A percentile compares a stretch with the other conserved stretches of the same genome.
These are phyloP conservation scores for Yamadazyma dushanensis DNA, from an alignment of 1,139 yeast species.

Conservation along the genomic window DNA sequence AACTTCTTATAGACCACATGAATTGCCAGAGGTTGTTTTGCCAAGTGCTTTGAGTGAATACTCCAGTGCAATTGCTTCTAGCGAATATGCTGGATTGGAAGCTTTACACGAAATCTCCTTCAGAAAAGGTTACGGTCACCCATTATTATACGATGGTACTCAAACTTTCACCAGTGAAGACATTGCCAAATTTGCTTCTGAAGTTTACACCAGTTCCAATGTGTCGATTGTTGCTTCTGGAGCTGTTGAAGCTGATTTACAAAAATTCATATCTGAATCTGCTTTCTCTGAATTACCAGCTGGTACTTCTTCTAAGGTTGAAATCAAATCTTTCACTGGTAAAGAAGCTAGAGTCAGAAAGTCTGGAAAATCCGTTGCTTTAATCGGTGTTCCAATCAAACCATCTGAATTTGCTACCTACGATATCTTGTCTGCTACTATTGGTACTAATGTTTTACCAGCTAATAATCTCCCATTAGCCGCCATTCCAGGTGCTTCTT, in stretches of 20 bases:
- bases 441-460: conserved; percentile 63
- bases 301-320: conserved; percentile 49
- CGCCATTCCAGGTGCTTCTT: conserved; percentile 55
- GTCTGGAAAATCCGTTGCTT: conserved; percentile 67
- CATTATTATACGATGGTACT: conserved; percentile 72
- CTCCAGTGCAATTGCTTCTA: conserved; percentile 47
- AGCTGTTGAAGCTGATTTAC: conserved; percentile 70
- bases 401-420: conserved; percentile 64
- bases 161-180: conserved; percentile 61
- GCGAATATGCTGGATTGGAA: conserved; percentile 69
- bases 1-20: conserved; percentile 79
- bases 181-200: conserved; percentile 64
- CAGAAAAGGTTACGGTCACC: conserved; percentile 87
- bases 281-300: conserved; percentile 63
- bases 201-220: conserved; percentile 70
- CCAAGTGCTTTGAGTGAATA: conserved; percentile 72
- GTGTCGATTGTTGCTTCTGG: conserved; percentile 74
- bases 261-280: conserved; percentile 64
- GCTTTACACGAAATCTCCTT: conserved; percentile 78
- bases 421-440: conserved; percentile 71
- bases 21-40: conserved; percentile 74
- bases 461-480: conserved; percentile 48
- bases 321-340: conserved; percentile 56
- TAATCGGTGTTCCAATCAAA: conserved; percentile 78
- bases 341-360: conserved; percentile 75